Percentiles rank a stretch among this genome's conserved stretches.
phyloP scores from a whole-genome alignment of 2,329 filamentous ascomycete species.

The Chaetoscypha palmicola region DNA sequence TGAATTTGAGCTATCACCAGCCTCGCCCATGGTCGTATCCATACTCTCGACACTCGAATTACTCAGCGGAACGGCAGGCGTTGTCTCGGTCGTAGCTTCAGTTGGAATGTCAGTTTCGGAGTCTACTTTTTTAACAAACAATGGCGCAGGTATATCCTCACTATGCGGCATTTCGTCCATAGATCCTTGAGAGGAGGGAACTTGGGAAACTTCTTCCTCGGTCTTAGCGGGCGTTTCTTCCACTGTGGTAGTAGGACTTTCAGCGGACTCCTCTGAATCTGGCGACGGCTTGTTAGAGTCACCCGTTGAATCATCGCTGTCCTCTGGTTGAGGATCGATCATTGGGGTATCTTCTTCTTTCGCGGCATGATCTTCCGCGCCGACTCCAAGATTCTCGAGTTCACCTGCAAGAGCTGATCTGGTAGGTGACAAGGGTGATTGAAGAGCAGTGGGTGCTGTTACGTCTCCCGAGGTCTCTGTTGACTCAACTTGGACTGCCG shows the following conservation, averaged over 20 bases:
- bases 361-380: conserved; percentile 12
- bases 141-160: conserved; percentile 62
- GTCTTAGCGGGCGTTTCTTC: conserved; percentile 17
- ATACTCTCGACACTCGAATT: conserved; percentile 18
- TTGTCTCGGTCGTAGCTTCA: conserved; percentile 7
- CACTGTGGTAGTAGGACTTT: conserved; percentile 7
- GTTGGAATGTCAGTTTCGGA: neutral
- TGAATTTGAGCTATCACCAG: conserved; percentile 27
- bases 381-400: conserved; percentile 24
- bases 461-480: conserved; percentile 37
- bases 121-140: conserved; percentile 44
- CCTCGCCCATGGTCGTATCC: conserved; percentile 31
- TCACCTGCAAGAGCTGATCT: conserved; percentile 34
- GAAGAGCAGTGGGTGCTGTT: conserved; percentile 46
- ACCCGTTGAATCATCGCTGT: conserved; percentile 9
- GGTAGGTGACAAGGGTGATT: conserved; percentile 50
- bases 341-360: conserved; percentile 19
- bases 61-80: conserved; percentile 20
- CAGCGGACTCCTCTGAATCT: conserved; percentile 24
- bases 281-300: conserved; percentile 15
- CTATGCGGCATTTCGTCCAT: conserved; percentile 45
- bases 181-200: conserved; percentile 5
- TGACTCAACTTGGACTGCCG: conserved; percentile 30
- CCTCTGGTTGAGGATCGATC: conserved; percentile 18
- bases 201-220: conserved; percentile 11